Evolutionary conservation across 306 rosid species (phyloP), one percentile per base, ranked within the genome.

Genomic region (Fagus crenata): DNA sequence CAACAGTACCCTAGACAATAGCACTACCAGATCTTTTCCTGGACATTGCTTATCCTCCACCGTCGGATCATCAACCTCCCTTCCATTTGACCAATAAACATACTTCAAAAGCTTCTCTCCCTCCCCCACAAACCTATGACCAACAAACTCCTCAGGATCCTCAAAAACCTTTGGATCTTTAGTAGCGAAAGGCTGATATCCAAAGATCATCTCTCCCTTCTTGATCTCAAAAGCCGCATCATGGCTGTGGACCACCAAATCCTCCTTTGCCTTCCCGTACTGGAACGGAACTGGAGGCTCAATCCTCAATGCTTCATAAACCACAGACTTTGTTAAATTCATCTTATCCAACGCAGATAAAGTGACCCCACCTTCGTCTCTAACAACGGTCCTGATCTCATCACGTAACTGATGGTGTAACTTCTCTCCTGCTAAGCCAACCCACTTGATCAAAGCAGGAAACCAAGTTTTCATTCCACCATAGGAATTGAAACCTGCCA

Each of bases 201-300:
- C 97, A 46, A 93, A 90, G 53, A 93, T 71, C 91, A 85, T 90
- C 69, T 93, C 96, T 0, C 92, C 96, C 33, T 86, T 88, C 88
- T 89, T 89, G 81, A 93, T 85, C 91, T 86, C 55, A 75, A 72
- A 93, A 1, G 87, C 32, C 0, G 89, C 89, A 53, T 89, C 91
- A 31, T 93, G 96, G 55, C 89, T 89, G 0, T 64, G 68, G 42
- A 90, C 75, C 73, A 90, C 83, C 7, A 90, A 40, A 71, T 93
- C 91, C 69, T 86, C 82, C 83, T 85, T 90, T 8, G 96, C 97
- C 67, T 78, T 85, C 0, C 77, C 97, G 82, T 89, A 93, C 73
- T 90, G 96, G 73, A 53, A 90, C 8, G 96, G 92, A 0, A 93
- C 93, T 1, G 93, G 93, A 1, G 97, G 96, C 4, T 93, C 93